Percentiles rank a stretch among this genome's conserved stretches.
These are phyloP conservation scores for Wickerhamomyces canadensis DNA, from an alignment of 805 yeast species.

Conservation along the genomic window DNA sequence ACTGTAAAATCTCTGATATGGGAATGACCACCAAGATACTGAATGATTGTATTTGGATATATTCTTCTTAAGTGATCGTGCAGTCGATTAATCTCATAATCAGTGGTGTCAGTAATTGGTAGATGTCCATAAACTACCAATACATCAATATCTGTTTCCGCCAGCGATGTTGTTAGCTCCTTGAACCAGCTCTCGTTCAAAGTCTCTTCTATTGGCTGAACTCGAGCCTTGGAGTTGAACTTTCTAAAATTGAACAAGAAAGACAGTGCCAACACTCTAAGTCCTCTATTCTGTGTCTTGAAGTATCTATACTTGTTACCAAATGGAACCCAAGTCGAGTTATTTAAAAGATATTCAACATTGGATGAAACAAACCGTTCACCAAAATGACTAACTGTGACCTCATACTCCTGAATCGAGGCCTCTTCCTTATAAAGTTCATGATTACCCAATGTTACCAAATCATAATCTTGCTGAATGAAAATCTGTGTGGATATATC, in stretches of 20 bases:
- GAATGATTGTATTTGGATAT: constrained; percentile 63
- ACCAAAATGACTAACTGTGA: constrained; percentile 51
- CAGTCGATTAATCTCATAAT: constrained; percentile 27
- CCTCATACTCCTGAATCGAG: constrained; percentile 58
- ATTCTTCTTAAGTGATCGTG: constrained; percentile 43
- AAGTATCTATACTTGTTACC: constrained; percentile 67
- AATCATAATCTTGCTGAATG: constrained; percentile 60
- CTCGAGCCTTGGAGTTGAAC: constrained; percentile 54
- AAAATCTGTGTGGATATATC: constrained; percentile 55
- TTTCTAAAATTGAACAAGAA: constrained; percentile 73
- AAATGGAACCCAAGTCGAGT: constrained; percentile 49
- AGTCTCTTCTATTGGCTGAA: constrained; percentile 53
- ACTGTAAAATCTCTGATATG: constrained; percentile 81
- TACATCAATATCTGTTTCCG: constrained; percentile 49
- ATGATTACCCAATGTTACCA: constrained; percentile 86
- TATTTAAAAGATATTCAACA: constrained; percentile 49
- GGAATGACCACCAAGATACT: constrained; percentile 91
- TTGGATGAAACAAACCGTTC: constrained; percentile 67
- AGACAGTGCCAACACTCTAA: constrained; percentile 62
- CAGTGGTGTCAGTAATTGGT: constrained; percentile 46
- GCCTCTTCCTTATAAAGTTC: constrained; percentile 71
- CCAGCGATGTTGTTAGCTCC: constrained; percentile 30
- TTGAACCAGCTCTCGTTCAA: constrained; percentile 62
- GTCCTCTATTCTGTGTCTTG: constrained; percentile 46
- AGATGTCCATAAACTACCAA: constrained; percentile 74